Evolutionary conservation across 768 basidiomycete genomes (phyloP).

Genomic region (Sistotremastrum suecicum): DNA sequence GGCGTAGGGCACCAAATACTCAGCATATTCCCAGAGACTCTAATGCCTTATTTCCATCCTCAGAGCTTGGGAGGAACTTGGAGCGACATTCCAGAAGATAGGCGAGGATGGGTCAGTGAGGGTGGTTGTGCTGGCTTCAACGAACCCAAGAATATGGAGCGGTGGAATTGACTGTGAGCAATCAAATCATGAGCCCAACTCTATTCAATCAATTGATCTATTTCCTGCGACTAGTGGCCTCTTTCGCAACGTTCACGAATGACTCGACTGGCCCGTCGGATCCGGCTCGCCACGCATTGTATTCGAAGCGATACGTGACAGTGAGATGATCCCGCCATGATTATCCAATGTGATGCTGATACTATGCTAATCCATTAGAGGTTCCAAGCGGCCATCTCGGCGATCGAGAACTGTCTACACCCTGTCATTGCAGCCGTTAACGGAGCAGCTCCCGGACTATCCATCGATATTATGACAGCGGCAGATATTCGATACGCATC

Average conservation of each 20-base stretch:
- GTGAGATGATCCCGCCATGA: neutral
- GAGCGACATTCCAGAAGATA: conserved; percentile 43
- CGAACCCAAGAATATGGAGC: conserved; percentile 58
- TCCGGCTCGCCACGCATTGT: conserved; percentile 36
- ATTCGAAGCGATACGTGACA: conserved; percentile 32
- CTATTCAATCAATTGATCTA: conserved; percentile 1
- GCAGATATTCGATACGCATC: conserved; percentile 76
- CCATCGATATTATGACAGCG: conserved; percentile 58
- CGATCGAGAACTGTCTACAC: conserved; percentile 52
- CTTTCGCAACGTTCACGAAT: conserved; percentile 1
- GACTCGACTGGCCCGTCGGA: conserved; percentile 20
- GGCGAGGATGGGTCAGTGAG: conserved; percentile 41
- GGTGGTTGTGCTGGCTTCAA: conserved; percentile 60
- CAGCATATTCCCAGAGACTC: neutral
- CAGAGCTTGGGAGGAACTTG: conserved; percentile 67
- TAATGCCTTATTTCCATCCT: neutral
- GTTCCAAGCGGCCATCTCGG: conserved; percentile 60
- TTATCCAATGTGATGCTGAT: no score
- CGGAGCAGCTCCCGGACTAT: conserved; percentile 62
- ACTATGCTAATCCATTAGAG: no score
- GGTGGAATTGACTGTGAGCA: conserved; percentile 66
- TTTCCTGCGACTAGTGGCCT: conserved; percentile 18
- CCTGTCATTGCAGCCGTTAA: conserved; percentile 79
- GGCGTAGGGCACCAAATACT: conserved; percentile 20
- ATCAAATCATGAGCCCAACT: neutral